Evolutionary conservation across 2,329 filamentous ascomycete genomes (phyloP).

Genomic region (Dactylellina sp.): DNA sequence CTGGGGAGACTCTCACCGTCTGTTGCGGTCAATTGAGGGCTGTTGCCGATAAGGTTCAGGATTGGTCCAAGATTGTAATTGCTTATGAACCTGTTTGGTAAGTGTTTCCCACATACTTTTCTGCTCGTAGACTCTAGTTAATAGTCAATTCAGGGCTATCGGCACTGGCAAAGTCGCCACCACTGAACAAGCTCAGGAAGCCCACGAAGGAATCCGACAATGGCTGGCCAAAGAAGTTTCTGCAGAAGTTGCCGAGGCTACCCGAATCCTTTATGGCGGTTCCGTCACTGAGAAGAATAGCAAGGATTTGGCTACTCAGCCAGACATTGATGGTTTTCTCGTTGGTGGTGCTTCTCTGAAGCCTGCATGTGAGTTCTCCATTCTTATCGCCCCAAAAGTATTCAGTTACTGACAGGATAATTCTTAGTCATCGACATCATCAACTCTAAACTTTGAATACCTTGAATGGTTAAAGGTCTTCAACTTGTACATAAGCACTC

Average conservation of each 20-base stretch:
- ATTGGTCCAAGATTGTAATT: conserved; percentile 95
- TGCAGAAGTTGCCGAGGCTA: conserved; percentile 81
- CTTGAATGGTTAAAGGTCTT: neutral
- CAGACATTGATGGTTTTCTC: conserved; percentile 91
- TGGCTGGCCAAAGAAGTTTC: conserved; percentile 82
- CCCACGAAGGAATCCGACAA: conserved; percentile 88
- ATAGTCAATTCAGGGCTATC: conserved; percentile 69
- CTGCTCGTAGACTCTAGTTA: conserved; percentile 4
- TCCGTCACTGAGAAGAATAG: conserved; percentile 99
- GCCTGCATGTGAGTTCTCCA: conserved; percentile 44
- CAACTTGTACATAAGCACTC: conserved; percentile 47
- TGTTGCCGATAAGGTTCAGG: conserved; percentile 74
- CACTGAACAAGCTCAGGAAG: conserved; percentile 82
- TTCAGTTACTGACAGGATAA: conserved; percentile 2
- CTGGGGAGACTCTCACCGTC: conserved; percentile 83
- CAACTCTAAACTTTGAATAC: conserved; percentile 49
- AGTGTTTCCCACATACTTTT: conserved; percentile 64
- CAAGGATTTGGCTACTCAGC: conserved; percentile 87
- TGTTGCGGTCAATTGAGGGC: conserved; percentile 87
- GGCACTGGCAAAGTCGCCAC: conserved; percentile 78
- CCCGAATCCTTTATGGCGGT: conserved; percentile 94
- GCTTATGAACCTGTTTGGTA: conserved; percentile 99
- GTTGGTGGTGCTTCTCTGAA: conserved; percentile 56
- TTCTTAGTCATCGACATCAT: conserved; percentile 52
- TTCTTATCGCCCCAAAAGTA: neutral